Evolutionary conservation across 768 basidiomycete species (phyloP), one percentile per base, ranked within the genome.

Genomic region (Lentinula detonsa): DNA sequence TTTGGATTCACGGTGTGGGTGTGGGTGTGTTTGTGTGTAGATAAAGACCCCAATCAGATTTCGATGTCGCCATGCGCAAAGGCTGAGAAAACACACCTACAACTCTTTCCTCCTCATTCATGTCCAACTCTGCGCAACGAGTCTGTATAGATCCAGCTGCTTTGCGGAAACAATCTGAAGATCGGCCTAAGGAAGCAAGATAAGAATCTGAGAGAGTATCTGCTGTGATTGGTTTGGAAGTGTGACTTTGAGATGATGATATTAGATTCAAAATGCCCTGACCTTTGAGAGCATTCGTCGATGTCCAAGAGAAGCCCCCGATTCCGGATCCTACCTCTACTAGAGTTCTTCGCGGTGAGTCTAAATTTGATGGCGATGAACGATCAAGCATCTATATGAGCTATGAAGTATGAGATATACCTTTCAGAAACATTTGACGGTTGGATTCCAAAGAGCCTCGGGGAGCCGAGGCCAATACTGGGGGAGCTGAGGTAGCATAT

Each of bases 141-240:
- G 71, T 63, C 23, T 76, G 79, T 37, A 89, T 78, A n/a, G 65
- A 64, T 16, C 69, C 70, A 23, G 84, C 78, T 31, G 81, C 83
- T 37, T 73, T 75, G 40, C 80, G 81, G 72, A 89, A 89, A 68
- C 88, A 90, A 65, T 89, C 87, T 1, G 84, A 79, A 67, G 46
- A 48, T 48, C 46, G 46, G 18, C 46, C 46, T 8, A 48, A n/a
- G 46, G 21, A 48, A n/a, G 18, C 21, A n/a, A 48, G 21, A n/a
- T 48, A 11, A 23, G 46, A 18, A n/a, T 48, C 46, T 18, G 46
- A 48, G 46, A 48, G 46, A 48, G 11, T n/a, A 48, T 48, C 46
- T 48, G n/a, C 16, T 18, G 18, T 13, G 42, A 5, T 4, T 6
- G n/a, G 16, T 15, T 40, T 40, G 39, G 15, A 11, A 15, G 39